phyloP scores from a whole-genome alignment of 352 stramenopile genomes.

The Plasmopara muralis region DNA sequence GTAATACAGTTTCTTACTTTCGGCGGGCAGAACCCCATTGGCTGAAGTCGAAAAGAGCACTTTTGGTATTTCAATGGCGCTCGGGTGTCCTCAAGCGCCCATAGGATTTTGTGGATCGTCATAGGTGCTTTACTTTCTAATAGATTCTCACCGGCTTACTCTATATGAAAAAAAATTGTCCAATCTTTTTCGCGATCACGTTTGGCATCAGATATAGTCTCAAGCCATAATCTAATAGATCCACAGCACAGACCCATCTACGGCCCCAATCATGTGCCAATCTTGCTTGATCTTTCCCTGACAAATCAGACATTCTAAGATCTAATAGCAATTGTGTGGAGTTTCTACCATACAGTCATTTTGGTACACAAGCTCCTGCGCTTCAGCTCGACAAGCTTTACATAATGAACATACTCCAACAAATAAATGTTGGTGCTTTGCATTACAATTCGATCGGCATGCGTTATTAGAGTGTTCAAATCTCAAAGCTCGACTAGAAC shows the following conservation, averaged over 20 bases:
- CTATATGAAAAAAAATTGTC: background rate
- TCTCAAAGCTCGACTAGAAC: too few relatives aligned
- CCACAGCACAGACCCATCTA: background rate
- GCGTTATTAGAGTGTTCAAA: too few relatives aligned
- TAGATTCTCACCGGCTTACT: background rate
- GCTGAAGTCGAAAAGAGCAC: background rate
- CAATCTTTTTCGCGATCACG: conserved; percentile 1
- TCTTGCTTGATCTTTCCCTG: conserved; percentile 1
- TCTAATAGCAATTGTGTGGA: conserved; percentile 2
- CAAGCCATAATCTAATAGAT: background rate
- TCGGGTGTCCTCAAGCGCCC: conserved; percentile 2
- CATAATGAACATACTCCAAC: background rate
- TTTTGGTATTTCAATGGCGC: background rate
- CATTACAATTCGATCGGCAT: background rate
- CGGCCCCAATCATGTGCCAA: background rate
- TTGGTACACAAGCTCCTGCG: background rate
- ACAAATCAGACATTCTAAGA: background rate
- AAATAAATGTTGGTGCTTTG: background rate
- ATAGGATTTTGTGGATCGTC: conserved; percentile 8
- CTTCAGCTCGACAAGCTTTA: background rate
- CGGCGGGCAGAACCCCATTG: background rate
- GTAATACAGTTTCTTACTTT: conserved; percentile 8
- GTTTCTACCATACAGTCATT: background rate
- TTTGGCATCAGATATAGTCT: background rate
- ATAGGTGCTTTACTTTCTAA: background rate